Percentiles rank a stretch among this genome's conserved stretches.
Conservation (phyloP, 257 asterid genomes). For the Solanum lignicaule region DNA sequence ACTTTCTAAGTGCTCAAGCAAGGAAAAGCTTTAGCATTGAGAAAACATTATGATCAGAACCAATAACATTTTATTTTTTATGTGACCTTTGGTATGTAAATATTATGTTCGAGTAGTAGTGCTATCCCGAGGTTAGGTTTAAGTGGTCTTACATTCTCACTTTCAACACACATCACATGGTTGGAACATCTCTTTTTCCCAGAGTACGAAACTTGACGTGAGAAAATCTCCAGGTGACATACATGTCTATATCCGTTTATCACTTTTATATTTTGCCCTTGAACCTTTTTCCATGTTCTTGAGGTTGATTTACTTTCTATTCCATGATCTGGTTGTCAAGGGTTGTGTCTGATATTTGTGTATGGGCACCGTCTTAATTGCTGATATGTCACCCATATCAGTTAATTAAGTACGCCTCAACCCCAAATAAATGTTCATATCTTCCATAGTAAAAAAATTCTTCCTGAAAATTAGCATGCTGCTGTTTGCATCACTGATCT, state of each 20-base stretch:
- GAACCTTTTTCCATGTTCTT: not conserved
- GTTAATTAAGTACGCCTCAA: not conserved
- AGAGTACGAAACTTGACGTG: not conserved
- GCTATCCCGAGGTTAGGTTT: not conserved
- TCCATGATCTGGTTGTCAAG: not conserved
- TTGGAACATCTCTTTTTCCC: not conserved
- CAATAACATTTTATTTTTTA: not conserved
- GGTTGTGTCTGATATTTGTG: not conserved
- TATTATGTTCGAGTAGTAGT: not conserved
- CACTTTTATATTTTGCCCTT: not conserved
- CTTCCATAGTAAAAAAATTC: not conserved
- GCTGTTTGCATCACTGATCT: conserved; percentile 10
- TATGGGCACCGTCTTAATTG: not conserved
- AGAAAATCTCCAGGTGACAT: not conserved
- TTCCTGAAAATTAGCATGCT: not conserved
- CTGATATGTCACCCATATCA: not conserved
- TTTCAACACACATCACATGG: not conserved
- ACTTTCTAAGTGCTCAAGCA: not conserved
- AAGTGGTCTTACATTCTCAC: not conserved
- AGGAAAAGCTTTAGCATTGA: not conserved
- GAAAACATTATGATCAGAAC: not conserved
- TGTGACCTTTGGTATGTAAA: not conserved
- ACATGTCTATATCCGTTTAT: not conserved
- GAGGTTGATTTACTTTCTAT: not conserved
- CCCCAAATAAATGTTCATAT: not conserved